phyloP scores from a whole-genome alignment of 2,329 filamentous ascomycete species.

The Waltergamsia citrina region DNA sequence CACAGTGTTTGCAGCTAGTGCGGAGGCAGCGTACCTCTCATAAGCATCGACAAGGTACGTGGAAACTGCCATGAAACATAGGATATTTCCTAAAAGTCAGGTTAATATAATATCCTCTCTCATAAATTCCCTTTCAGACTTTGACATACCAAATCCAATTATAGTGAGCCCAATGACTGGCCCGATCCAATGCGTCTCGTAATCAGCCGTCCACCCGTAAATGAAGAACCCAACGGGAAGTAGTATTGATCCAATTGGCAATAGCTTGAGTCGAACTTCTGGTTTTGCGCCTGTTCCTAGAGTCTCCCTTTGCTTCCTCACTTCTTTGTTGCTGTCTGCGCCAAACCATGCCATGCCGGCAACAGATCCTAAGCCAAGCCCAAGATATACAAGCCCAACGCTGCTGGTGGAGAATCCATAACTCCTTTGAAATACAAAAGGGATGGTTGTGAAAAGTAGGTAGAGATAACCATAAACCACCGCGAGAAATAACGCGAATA shows the following conservation, averaged over 20 bases:
- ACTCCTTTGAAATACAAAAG: constrained; percentile 31
- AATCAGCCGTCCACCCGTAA: constrained; percentile 41
- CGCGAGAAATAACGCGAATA: constrained; percentile 37
- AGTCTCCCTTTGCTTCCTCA: constrained; percentile 35
- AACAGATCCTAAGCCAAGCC: constrained; percentile 28
- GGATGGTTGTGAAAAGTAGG: constrained; percentile 45
- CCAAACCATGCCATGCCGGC: constrained; percentile 10
- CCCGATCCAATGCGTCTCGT: constrained; percentile 36
- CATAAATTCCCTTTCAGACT: constrained; percentile 11
- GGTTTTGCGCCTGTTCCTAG: constrained; percentile 2
- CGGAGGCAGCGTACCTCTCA: constrained; percentile 24
- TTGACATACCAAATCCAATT: constrained; percentile 27
- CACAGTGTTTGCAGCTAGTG: constrained; percentile 48
- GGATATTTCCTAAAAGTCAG: not conserved
- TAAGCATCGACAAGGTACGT: constrained; percentile 52
- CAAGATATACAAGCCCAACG: constrained; percentile 30
- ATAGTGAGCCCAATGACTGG: constrained; percentile 34
- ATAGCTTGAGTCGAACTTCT: constrained; percentile 3
- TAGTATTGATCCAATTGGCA: constrained; percentile 30
- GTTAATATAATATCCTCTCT: not conserved
- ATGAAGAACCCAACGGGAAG: constrained; percentile 42
- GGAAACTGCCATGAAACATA: constrained; percentile 25
- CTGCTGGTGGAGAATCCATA: constrained; percentile 26
- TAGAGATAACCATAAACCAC: constrained; percentile 45
- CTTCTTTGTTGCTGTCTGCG: constrained; percentile 17